Evolutionary conservation across 345 rosid genomes (phyloP).

Genomic region (Raphanus sativus): DNA sequence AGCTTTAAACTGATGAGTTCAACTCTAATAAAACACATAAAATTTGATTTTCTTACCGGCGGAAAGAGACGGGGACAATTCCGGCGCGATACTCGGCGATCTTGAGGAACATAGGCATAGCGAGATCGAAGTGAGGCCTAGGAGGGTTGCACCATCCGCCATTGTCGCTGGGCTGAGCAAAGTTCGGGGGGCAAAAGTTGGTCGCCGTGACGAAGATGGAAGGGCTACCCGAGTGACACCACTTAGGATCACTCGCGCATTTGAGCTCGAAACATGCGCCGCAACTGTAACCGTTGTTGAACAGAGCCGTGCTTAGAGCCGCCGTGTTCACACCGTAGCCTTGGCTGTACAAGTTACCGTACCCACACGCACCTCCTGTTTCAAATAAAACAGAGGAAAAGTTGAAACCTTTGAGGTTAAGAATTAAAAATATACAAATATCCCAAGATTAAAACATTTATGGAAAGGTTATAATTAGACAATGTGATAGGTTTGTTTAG

Average conservation of each 20-base stretch:
- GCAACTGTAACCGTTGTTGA: constrained; percentile 68
- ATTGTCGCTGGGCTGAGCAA: constrained; percentile 55
- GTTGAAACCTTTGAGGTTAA: neutral
- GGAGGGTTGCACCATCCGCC: constrained; percentile 92
- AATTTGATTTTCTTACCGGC: constrained; percentile 50
- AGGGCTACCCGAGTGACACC: constrained; percentile 67
- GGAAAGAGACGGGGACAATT: constrained; percentile 68
- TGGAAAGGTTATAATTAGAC: neutral
- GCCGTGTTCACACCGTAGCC: constrained; percentile 83
- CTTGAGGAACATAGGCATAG: constrained; percentile 78
- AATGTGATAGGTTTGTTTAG: constrained; percentile 6
- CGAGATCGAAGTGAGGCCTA: constrained; percentile 65
- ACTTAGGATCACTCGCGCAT: constrained; percentile 52
- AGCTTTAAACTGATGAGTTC: neutral
- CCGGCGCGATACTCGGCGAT: constrained; percentile 77
- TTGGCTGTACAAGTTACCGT: constrained; percentile 71
- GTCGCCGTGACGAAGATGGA: constrained; percentile 65
- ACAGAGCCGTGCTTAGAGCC: constrained; percentile 68
- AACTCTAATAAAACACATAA: neutral
- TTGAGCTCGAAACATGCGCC: constrained; percentile 75
- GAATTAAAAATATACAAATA: neutral
- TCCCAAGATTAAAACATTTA: neutral
- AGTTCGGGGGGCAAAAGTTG: constrained; percentile 65
- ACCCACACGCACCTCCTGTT: constrained; percentile 77
- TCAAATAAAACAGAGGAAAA: neutral